Percentiles rank a stretch among this genome's conserved stretches.
Evolutionary conservation across 805 yeast species (phyloP).

Genomic region (Pichia manshurica): DNA sequence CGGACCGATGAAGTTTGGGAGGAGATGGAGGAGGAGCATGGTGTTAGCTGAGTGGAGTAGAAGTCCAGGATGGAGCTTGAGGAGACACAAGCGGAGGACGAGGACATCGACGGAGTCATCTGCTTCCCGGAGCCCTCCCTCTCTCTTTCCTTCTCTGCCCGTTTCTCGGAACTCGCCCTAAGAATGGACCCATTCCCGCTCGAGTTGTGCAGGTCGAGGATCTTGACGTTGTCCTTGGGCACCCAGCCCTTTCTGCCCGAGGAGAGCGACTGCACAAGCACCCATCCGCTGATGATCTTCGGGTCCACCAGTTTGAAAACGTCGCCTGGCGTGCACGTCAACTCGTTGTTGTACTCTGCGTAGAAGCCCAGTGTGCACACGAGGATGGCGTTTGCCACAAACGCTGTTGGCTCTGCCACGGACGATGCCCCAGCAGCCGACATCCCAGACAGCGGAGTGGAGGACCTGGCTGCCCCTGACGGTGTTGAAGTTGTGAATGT

Average conservation of each 20-base stretch:
- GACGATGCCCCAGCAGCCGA: no score
- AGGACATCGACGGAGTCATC: background rate
- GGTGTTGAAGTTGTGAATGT: background rate
- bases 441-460: no score
- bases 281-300: slow-evolving; percentile 45
- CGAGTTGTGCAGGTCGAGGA: slow-evolving; percentile 10
- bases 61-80: slow-evolving; percentile 1
- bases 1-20: background rate
- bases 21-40: slow-evolving; percentile 3
- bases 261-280: slow-evolving; percentile 50
- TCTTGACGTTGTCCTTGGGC: slow-evolving; percentile 38
- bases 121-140: background rate
- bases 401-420: background rate
- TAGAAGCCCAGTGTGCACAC: slow-evolving; percentile 9
- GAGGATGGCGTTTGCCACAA: slow-evolving; percentile 5
- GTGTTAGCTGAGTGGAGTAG: background rate
- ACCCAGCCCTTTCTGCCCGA: slow-evolving; percentile 43
- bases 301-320: slow-evolving; percentile 44
- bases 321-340: slow-evolving; percentile 45
- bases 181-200: background rate
- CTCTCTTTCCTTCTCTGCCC: background rate
- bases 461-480: no score
- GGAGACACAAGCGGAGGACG: background rate
- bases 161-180: background rate
- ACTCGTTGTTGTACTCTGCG: slow-evolving; percentile 31